phyloP scores from a whole-genome alignment of 352 stramenopile genomes.

The Discostella stelligera region DNA sequence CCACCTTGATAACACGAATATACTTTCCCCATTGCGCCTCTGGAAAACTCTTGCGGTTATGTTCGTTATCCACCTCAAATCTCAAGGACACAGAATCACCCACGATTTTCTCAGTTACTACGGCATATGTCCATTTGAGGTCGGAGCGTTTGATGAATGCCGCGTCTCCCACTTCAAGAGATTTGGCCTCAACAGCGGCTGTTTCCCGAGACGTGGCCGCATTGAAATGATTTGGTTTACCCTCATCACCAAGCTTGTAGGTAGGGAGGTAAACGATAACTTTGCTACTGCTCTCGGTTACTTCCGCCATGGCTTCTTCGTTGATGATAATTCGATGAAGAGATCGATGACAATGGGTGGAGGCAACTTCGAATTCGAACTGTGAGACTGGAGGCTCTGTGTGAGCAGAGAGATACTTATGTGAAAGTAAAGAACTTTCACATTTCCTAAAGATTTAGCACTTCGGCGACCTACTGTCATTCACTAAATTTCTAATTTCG shows the following conservation, averaged over 20 bases:
- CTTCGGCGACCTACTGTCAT: no score
- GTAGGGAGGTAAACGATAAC: constrained; percentile 10
- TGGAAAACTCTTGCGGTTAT: constrained; percentile 48
- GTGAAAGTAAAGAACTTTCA: no score
- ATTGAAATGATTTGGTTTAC: constrained; percentile 35
- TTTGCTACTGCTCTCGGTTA: constrained; percentile 10
- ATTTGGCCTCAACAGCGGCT: constrained; percentile 22
- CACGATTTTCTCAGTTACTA: constrained; percentile 30
- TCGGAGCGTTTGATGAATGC: constrained; percentile 55
- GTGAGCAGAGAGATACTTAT: no score
- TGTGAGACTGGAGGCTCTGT: no score
- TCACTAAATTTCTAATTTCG: no score
- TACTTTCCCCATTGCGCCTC: constrained; percentile 53
- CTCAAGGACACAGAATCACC: constrained; percentile 22
- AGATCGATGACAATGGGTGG: no score
- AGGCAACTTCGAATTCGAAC: no score
- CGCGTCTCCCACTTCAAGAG: constrained; percentile 27
- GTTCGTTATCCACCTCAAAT: constrained; percentile 48
- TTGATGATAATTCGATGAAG: background rate
- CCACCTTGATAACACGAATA: constrained; percentile 38
- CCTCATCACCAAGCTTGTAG: constrained; percentile 38
- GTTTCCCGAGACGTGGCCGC: constrained; percentile 32
- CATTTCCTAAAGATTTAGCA: no score
- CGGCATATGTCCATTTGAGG: constrained; percentile 50
- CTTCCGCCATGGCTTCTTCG: constrained; percentile 34